Evolutionary conservation across 306 rosid genomes (phyloP), one percentile per base, ranked within the genome.

Genomic region (Canavalia ensiformis): DNA sequence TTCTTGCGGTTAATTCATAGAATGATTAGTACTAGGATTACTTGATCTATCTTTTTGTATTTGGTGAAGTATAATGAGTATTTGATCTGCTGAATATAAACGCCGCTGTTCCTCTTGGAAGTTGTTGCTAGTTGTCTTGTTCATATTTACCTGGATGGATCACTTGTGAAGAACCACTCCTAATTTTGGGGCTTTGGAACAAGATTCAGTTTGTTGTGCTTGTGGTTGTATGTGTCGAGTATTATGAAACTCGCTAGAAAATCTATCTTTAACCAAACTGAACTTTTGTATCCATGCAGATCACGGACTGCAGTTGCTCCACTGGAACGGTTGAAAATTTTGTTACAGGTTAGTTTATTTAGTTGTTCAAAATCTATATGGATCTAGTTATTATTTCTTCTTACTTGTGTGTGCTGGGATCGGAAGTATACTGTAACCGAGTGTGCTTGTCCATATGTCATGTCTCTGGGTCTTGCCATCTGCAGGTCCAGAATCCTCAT

Each of bases 271-370:
- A 42, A 44, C 65, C 60, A 39, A 59, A 64, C 52, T 13, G 11
- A 65, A 0, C 6, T 59, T 81, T 66, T 25, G 68, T 82, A 33
- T 64, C 41, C 8, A 42, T 84, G 84, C 94, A 96, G 99, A 84
- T 96, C 99, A 68, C 96, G 99, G 49, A 96, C 99, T 1, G 99
- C 98, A 28, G 99, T 96, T 85, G 99, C 99, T 78, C 99, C 99
- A 8, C 85, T 96, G 79, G 99, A 96, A 80, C 91, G 99, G 54
- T 71, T 96, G 91, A 96, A 96, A 86, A 96, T 96, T 82, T 90
- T 96, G 87, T 89, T 96, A 13, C 99, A 96, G 99, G 99, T 96
- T 82, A 28, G 75, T 85, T 80, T 65, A 10, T 58, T 59, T 72
- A 39, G 60, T 66, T 70, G 58, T 68, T 72, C 79, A 29, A 18